These are phyloP conservation scores for Paecilomyces fulvus DNA, from an alignment of 2,329 filamentous ascomycete genomes.

Conservation along the genomic window DNA sequence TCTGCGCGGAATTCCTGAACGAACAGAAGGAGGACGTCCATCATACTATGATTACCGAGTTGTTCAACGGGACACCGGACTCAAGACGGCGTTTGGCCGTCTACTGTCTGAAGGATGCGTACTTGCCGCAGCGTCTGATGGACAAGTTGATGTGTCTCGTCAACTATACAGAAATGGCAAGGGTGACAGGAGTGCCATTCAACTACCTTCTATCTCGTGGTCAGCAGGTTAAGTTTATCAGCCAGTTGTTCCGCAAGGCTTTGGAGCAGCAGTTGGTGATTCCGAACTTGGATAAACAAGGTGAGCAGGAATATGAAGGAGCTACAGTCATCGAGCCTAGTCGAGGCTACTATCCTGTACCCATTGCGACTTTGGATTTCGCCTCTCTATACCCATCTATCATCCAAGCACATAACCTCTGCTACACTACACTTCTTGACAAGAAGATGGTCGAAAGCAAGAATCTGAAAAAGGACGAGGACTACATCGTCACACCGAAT, in stretches of 20 bases:
- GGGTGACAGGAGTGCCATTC: conserved; percentile 97
- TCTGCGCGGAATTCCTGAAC: conserved; percentile 86
- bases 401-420: conserved; percentile 97
- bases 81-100: conserved; percentile 83
- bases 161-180: conserved; percentile 99
- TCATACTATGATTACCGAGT: conserved; percentile 96
- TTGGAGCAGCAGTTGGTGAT: conserved; percentile 89
- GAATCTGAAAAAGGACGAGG: conserved; percentile 72
- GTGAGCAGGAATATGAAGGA: conserved; percentile 89
- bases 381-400: conserved; percentile 97
- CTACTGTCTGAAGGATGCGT: conserved; percentile 97
- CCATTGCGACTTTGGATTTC: conserved; percentile 95
- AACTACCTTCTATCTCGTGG: conserved; percentile 86
- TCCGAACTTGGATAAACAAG: conserved; percentile 67
- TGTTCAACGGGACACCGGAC: conserved; percentile 94
- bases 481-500: conserved; percentile 94
- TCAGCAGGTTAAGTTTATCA: conserved; percentile 96
- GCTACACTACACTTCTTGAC: conserved; percentile 88
- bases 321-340: conserved; percentile 96
- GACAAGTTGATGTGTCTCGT: conserved; percentile 98
- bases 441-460: conserved; percentile 69
- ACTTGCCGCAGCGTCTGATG: conserved; percentile 86
- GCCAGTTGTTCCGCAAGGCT: conserved; percentile 91
- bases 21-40: conserved; percentile 99
- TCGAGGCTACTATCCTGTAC: conserved; percentile 87